These are phyloP conservation scores for Panus rudis DNA, from an alignment of 768 basidiomycete species.

Conservation along the genomic window DNA sequence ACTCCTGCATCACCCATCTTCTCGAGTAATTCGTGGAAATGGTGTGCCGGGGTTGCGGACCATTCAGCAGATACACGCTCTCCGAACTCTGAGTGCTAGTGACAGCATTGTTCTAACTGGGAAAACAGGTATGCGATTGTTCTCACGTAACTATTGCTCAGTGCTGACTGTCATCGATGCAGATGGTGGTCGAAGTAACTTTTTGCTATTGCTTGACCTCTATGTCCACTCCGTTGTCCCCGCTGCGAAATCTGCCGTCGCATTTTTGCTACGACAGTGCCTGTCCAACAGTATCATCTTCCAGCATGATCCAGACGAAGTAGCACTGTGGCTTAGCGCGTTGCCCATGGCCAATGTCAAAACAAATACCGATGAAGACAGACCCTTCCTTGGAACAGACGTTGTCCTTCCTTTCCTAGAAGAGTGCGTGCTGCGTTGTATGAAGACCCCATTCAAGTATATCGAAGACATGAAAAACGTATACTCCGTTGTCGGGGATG, in stretches of 20 bases:
- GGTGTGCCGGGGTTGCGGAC: conserved; percentile 49
- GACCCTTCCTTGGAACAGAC: conserved; percentile 48
- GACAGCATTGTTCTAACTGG: conserved; percentile 76
- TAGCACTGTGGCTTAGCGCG: conserved; percentile 65
- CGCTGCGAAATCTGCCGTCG: conserved; percentile 46
- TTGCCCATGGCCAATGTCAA: conserved; percentile 42
- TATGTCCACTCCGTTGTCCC: conserved; percentile 43
- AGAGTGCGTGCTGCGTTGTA: conserved; percentile 75
- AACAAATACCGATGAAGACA: conserved; percentile 44
- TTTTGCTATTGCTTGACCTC: conserved; percentile 65
- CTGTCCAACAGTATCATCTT: conserved; percentile 73
- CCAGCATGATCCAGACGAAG: conserved; percentile 67
- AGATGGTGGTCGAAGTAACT: conserved; percentile 46
- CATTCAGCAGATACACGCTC: conserved; percentile 78
- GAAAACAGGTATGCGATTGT: conserved; percentile 49
- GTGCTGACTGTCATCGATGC: neutral
- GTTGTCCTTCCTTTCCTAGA: conserved; percentile 68
- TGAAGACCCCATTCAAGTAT: conserved; percentile 81
- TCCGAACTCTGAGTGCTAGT: conserved; percentile 66
- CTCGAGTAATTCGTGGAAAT: conserved; percentile 17
- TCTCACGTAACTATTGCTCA: neutral
- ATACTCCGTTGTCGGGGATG: neutral
- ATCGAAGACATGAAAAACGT: conserved; percentile 59
- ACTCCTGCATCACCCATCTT: conserved; percentile 43
- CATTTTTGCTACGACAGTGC: conserved; percentile 51